Evolutionary conservation across 257 asterid species (phyloP).

Genomic region (Solanum virginianum): DNA sequence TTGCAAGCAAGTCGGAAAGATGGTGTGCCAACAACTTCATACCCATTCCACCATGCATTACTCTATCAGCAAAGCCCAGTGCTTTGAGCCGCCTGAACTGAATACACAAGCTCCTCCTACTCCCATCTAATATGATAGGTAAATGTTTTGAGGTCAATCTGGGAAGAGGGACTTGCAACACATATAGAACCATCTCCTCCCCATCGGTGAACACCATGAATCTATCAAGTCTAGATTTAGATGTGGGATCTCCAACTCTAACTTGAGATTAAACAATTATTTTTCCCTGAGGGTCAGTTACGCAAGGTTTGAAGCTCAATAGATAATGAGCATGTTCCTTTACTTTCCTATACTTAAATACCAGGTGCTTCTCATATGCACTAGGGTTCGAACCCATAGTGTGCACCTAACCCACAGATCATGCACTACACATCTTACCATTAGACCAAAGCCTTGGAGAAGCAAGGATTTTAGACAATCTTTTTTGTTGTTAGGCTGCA

Average conservation of each 20-base stretch:
- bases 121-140: background rate
- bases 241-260: background rate
- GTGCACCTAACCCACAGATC: background rate
- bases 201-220: background rate
- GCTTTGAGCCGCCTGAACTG: background rate
- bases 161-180: background rate
- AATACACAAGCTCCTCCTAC: background rate
- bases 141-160: background rate
- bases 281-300: background rate
- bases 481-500: background rate
- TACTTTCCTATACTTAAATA: background rate
- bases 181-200: background rate
- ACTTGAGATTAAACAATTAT: background rate
- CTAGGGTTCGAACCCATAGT: background rate
- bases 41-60: background rate
- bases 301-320: background rate
- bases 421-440: background rate
- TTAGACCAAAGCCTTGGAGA: background rate
- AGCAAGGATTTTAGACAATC: background rate
- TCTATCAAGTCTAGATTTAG: background rate
- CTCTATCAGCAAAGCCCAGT: background rate
- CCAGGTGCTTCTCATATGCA: background rate
- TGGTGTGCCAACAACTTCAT: background rate
- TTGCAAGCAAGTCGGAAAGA: background rate
- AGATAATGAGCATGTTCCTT: background rate